Evolutionary conservation across 1,139 yeast genomes (phyloP).

Genomic region (Kodamaea arcana): DNA sequence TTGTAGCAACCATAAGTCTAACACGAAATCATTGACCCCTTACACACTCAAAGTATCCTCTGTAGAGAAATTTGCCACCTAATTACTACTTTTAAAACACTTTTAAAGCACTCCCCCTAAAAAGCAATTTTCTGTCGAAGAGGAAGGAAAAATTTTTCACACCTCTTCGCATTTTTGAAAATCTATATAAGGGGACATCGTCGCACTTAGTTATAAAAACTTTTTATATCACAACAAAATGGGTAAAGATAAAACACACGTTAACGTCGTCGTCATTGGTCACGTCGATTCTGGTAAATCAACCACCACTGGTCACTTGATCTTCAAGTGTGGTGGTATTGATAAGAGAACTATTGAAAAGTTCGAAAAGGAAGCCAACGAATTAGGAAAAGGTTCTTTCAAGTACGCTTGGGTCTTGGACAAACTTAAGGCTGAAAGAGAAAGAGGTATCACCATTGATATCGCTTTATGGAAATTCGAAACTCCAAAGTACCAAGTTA

Average conservation of each 20-base stretch:
- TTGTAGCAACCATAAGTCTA: too few relatives aligned
- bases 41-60: too few relatives aligned
- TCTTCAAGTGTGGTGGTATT: constrained; percentile 89
- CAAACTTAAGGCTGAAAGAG: constrained; percentile 94
- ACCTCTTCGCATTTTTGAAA: constrained; percentile 3
- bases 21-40: too few relatives aligned
- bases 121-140: neutral
- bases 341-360: constrained; percentile 98
- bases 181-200: constrained; percentile 1
- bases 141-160: neutral
- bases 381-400: constrained; percentile 97
- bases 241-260: constrained; percentile 97
- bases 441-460: constrained; percentile 95
- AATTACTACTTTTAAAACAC: too few relatives aligned
- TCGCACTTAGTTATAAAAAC: neutral
- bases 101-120: too few relatives aligned
- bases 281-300: constrained; percentile 31
- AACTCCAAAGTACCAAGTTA: constrained; percentile 90
- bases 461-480: constrained; percentile 93
- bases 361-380: constrained; percentile 98
- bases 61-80: too few relatives aligned
- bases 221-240: constrained; percentile 9
- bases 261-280: constrained; percentile 93
- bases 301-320: constrained; percentile 79
- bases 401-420: constrained; percentile 98